Conservation (phyloP, 495 filamentous ascomycete genomes). For the Talaromyces adpressus region DNA sequence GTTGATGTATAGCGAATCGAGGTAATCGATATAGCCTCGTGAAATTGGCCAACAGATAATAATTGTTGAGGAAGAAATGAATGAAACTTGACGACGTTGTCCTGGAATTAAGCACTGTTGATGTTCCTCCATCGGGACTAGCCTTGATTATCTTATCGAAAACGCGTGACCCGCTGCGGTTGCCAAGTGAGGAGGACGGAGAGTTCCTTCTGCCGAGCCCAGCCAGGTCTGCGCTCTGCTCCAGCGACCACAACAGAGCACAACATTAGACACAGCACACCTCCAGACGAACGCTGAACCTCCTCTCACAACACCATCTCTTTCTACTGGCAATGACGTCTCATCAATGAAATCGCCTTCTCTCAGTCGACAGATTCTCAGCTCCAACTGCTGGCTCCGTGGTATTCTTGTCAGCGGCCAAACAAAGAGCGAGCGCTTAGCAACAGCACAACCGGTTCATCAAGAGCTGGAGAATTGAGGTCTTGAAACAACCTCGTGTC, state of each 20-base stretch:
- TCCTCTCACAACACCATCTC: not conserved
- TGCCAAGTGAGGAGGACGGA: not conserved
- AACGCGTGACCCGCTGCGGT: constrained; percentile 4
- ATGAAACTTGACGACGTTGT: not conserved
- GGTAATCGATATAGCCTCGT: not conserved
- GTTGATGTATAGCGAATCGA: not conserved
- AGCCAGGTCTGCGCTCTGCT: not conserved
- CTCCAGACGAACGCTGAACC: not conserved
- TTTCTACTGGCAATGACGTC: not conserved
- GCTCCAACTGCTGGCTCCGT: not conserved
- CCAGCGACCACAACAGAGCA: not conserved
- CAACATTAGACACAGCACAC: not conserved
- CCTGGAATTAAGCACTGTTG: not conserved
- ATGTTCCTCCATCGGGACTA: not conserved
- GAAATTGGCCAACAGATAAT: not conserved
- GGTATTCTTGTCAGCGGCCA: not conserved
- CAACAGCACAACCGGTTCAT: not conserved
- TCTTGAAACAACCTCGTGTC: not conserved
- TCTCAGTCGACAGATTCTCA: not conserved
- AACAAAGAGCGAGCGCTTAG: not conserved
- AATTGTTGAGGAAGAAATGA: not conserved
- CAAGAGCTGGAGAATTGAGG: not conserved
- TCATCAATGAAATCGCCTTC: not conserved
- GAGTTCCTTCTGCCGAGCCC: not conserved
- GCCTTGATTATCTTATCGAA: not conserved